These are phyloP conservation scores for Leptographium flavum DNA, from an alignment of 2,329 filamentous ascomycete species.

Conservation along the genomic window DNA sequence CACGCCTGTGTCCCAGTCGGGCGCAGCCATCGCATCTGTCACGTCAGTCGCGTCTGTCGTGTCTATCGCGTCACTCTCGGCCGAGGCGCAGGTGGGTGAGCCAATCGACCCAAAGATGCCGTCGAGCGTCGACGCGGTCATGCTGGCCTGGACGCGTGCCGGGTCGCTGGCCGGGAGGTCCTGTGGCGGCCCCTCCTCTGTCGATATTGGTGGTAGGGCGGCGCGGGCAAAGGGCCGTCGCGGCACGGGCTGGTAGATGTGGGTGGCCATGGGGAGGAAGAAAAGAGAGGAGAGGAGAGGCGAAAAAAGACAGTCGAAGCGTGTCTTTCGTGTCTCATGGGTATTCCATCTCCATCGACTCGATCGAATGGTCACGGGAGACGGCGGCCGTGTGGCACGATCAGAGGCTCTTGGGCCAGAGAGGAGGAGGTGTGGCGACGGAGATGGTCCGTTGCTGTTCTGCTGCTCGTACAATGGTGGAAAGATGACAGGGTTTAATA, in stretches of 20 bases:
- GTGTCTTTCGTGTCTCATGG: too few species aligned
- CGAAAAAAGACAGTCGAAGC: neutral
- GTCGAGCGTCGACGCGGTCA: slow-evolving; percentile 78
- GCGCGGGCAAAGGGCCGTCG: neutral
- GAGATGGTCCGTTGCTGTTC: too few species aligned
- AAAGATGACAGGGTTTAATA: too few species aligned
- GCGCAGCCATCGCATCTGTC: neutral
- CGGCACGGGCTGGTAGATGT: neutral
- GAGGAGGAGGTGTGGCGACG: too few species aligned
- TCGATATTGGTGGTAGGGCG: neutral
- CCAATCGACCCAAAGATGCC: slow-evolving; percentile 71
- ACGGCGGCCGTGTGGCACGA: neutral
- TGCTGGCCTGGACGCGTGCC: slow-evolving; percentile 60
- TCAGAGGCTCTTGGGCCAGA: too few species aligned
- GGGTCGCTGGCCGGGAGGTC: neutral
- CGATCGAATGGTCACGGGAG: neutral
- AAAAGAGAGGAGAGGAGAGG: neutral
- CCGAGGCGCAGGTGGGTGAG: too few species aligned
- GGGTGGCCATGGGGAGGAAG: neutral
- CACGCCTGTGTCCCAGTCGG: neutral
- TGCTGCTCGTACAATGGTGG: too few species aligned
- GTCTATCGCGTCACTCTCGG: neutral
- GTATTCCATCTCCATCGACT: neutral
- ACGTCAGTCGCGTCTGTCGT: neutral
- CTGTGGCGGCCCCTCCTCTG: neutral